Percentiles rank a stretch among this genome's conserved stretches.
Evolutionary conservation across 2,329 filamentous ascomycete genomes (phyloP).

Genomic region (Ascochyta rabiei): DNA sequence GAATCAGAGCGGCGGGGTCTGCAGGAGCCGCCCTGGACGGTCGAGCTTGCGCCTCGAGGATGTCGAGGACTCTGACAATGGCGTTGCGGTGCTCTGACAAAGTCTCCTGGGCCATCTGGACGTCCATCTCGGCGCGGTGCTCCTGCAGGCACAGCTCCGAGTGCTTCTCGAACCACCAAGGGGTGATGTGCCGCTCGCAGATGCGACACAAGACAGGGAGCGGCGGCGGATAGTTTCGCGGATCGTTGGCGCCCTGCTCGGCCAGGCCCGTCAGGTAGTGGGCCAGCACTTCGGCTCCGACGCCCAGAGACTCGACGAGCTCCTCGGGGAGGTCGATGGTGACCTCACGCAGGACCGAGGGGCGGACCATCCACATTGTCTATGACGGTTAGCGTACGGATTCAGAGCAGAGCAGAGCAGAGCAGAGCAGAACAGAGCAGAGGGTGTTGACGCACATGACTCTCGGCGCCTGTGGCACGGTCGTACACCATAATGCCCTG

Average conservation of each 20-base stretch:
- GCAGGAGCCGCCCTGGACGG: slow-evolving; percentile 60
- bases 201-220: slow-evolving; percentile 91
- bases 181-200: slow-evolving; percentile 94
- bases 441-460: slow-evolving; percentile 70
- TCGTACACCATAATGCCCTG: slow-evolving; percentile 99
- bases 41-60: slow-evolving; percentile 78
- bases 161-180: slow-evolving; percentile 99
- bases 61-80: slow-evolving; percentile 94
- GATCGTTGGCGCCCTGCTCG: slow-evolving; percentile 78
- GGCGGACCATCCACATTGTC: slow-evolving; percentile 99
- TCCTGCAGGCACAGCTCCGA: slow-evolving; percentile 95
- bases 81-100: slow-evolving; percentile 90
- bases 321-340: slow-evolving; percentile 91
- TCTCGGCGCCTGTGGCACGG: slow-evolving; percentile 80
- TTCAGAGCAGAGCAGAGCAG: neutral
- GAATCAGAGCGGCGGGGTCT: slow-evolving; percentile 55
- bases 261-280: slow-evolving; percentile 90
- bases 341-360: slow-evolving; percentile 87
- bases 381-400: slow-evolving; percentile 50
- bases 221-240: slow-evolving; percentile 78
- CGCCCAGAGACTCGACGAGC: slow-evolving; percentile 90
- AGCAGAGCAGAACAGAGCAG: neutral
- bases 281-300: slow-evolving; percentile 91
- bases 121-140: slow-evolving; percentile 95
- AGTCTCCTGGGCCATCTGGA: slow-evolving; percentile 92